Base-by-base conservation (phyloP, 148 eudicot species). In the Chenopodium album region DNA sequence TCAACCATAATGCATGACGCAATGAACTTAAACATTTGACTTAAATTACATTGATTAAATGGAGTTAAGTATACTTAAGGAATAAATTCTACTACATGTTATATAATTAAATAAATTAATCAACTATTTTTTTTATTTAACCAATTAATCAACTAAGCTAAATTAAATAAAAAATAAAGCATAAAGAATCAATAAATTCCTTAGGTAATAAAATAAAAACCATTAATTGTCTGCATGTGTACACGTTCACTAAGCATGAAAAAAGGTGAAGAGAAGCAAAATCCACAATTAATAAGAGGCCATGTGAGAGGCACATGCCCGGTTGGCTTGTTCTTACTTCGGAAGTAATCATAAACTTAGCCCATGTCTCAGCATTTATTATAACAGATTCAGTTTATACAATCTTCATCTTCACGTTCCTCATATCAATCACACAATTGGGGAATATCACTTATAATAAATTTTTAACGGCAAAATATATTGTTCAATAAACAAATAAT, bases 251-350 rank as follows among this genome's bases (percentile, higher is more conserved):
- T 65, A 73, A 65, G 78, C 85, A 37, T 64, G 59, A 78, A 83
- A 64, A 77, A 41, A 73, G 85, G 82, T 83, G 79, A 78, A 64
- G 71, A 73, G 23, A 82, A 46, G 56, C 76, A 48, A 54, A 81
- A 56, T 71, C 71, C 76, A 41, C 48, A 77, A 83, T 74, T 83
- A 78, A 78, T 78, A 64, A 73, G 48, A 32, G 17, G 56, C 78
- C 85, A 83, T 83, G 85, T 83, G 85, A 64, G 31, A 17, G 3
- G 74, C 85, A 83, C 78, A 83, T 83, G 85, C 78, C 78, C 66
- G 56, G 22, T 78, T 82, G 73, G 22, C 70, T 72, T 78, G 67
- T 32, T 79, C 26, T 79, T 71, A 71, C 63, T 52, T 70, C 9
- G 28, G 22, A 69, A 16, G 67, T 54, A 29, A 70, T 69, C 22